Conservation (phyloP, 1,284 basidiomycete genomes). For the Hymenochaete sp. region DNA sequence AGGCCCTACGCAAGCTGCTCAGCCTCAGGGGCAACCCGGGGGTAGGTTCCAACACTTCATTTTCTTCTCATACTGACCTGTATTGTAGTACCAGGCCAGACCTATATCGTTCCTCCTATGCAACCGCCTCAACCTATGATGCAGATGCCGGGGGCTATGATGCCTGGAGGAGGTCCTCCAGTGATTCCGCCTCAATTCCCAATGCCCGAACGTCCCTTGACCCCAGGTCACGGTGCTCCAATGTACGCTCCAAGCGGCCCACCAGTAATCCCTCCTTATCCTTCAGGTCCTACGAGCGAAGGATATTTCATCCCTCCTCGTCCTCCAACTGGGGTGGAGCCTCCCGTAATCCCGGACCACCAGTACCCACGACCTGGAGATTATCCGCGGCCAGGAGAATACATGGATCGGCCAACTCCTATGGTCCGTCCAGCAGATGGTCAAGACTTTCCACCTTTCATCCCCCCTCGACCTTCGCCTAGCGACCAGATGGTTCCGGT, state of each 20-base stretch:
- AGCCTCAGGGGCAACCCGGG: conserved; percentile 6
- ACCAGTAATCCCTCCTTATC: conserved; percentile 1
- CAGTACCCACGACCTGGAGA: conserved; percentile 1
- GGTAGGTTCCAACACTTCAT: not conserved
- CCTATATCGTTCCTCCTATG: conserved; percentile 14
- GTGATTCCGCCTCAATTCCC: conserved; percentile 10
- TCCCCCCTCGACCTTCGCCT: conserved; percentile 7
- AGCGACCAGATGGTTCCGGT: conserved; percentile 5
- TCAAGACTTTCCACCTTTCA: conserved; percentile 3
- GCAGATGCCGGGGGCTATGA: not conserved
- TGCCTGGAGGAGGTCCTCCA: conserved; percentile 4
- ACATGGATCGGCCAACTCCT: not conserved
- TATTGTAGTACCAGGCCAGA: conserved; percentile 7
- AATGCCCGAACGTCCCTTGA: not conserved
- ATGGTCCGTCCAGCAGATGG: not conserved
- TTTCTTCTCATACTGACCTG: too few species aligned
- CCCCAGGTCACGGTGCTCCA: not conserved
- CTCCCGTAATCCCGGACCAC: conserved; percentile 7
- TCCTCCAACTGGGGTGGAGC: not conserved
- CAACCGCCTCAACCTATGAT: conserved; percentile 7
- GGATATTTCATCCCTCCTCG: conserved; percentile 12
- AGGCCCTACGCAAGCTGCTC: conserved; percentile 3
- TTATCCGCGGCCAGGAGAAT: conserved; percentile 1
- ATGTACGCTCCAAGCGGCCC: too few species aligned
- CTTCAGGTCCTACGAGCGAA: not conserved